These are phyloP conservation scores for Tuber microsphaerosporum DNA, from an alignment of 495 filamentous ascomycete genomes.

Conservation along the genomic window DNA sequence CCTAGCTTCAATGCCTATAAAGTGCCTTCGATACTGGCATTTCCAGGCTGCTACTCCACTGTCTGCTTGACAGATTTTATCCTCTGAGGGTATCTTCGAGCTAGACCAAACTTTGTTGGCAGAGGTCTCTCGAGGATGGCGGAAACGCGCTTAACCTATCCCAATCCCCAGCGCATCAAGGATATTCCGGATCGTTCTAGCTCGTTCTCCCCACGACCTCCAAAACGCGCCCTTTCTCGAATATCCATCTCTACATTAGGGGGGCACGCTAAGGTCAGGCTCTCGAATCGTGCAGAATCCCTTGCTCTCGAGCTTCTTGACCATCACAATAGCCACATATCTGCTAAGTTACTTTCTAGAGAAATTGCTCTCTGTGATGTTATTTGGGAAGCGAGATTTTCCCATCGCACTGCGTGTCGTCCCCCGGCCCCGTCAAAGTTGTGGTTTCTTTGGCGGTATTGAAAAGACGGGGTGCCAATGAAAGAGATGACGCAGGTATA, in stretches of 20 bases:
- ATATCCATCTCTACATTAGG: not conserved
- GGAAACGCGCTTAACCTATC: not conserved
- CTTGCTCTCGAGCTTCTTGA: too few species aligned
- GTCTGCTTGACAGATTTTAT: not conserved
- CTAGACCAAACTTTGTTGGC: not conserved
- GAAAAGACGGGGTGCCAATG: not conserved
- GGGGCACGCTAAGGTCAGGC: not conserved
- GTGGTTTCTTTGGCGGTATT: not conserved
- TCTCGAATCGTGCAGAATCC: not conserved
- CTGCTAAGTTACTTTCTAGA: not conserved
- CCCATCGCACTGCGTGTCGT: not conserved
- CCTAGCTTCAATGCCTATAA: not conserved
- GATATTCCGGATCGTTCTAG: not conserved
- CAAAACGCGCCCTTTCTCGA: not conserved
- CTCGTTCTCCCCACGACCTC: not conserved
- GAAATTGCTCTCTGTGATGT: not conserved
- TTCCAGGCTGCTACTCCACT: not conserved
- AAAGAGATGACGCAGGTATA: not conserved
- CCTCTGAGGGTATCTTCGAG: not conserved
- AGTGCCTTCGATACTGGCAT: not conserved
- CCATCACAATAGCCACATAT: not conserved
- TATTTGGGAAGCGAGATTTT: not conserved
- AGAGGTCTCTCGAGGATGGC: not conserved
- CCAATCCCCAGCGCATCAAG: not conserved
- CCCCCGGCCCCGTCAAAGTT: not conserved